These are phyloP conservation scores for Marasmius tenuissimus DNA, from an alignment of 1,284 basidiomycete species.

Conservation along the genomic window DNA sequence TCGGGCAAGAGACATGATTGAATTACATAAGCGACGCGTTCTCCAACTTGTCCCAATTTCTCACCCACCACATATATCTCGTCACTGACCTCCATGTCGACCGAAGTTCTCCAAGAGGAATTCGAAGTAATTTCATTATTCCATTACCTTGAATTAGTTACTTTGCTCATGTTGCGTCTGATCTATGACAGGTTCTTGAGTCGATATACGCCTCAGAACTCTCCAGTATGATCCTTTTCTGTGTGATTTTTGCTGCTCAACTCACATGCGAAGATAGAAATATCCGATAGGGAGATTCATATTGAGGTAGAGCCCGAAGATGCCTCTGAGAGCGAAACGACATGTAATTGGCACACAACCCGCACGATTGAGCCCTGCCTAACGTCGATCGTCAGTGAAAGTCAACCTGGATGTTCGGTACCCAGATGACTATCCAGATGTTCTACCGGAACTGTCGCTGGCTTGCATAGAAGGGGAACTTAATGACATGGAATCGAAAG, in stretches of 20 bases:
- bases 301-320: constrained; percentile 92
- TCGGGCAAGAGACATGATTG: neutral
- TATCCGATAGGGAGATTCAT: constrained; percentile 79
- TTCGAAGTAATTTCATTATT: constrained; percentile 66
- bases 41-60: neutral
- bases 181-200: constrained; percentile 76
- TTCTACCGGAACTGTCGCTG: constrained; percentile 74
- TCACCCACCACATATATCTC: neutral
- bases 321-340: constrained; percentile 56
- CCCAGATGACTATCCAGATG: constrained; percentile 46
- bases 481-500: constrained; percentile 54
- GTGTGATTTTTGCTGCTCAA: constrained; percentile 35
- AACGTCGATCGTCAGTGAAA: constrained; percentile 57
- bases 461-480: constrained; percentile 71
- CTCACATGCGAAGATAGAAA: constrained; percentile 62
- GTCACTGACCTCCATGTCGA: constrained; percentile 12
- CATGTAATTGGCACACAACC: constrained; percentile 38
- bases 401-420: constrained; percentile 69
- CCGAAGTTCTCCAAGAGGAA: constrained; percentile 74
- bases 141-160: neutral
- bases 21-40: neutral
- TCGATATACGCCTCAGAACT: constrained; percentile 95
- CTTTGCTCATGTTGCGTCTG: neutral
- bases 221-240: constrained; percentile 67
- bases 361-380: constrained; percentile 18